phyloP scores from a whole-genome alignment of 108 stramenopile species.

The Cylindrotheca closterium region DNA sequence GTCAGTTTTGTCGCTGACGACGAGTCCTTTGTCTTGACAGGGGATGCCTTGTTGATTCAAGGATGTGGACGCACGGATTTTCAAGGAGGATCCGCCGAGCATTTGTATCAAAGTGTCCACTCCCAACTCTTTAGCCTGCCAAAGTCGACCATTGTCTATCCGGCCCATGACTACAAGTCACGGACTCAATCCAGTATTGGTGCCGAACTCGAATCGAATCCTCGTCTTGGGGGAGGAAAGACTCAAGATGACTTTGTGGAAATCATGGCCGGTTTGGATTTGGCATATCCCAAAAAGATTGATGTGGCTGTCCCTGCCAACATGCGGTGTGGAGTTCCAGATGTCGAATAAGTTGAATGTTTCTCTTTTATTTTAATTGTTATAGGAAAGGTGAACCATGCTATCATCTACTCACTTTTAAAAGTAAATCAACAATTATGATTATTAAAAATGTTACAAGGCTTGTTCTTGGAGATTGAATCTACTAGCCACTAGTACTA shows the following conservation, averaged over 20 bases:
- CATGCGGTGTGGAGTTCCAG: slow-evolving; percentile 78
- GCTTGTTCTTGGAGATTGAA: too few relatives aligned
- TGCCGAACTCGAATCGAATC: slow-evolving; percentile 71
- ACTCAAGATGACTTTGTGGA: slow-evolving; percentile 79
- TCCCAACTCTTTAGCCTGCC: slow-evolving; percentile 77
- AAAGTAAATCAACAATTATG: too few relatives aligned
- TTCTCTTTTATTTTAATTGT: too few relatives aligned
- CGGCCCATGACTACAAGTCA: slow-evolving; percentile 89
- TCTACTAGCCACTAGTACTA: too few relatives aligned
- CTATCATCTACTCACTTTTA: too few relatives aligned
- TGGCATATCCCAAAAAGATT: slow-evolving; percentile 80
- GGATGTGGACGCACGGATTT: slow-evolving; percentile 91
- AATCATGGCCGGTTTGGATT: slow-evolving; percentile 83
- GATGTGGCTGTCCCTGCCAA: slow-evolving; percentile 86
- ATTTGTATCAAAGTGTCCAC: slow-evolving; percentile 67
- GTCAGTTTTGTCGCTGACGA: slow-evolving; percentile 79
- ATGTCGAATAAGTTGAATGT: slow-evolving; percentile 9
- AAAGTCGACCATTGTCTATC: slow-evolving; percentile 71
- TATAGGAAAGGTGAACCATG: too few relatives aligned
- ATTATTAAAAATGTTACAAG: too few relatives aligned
- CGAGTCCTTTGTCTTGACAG: slow-evolving; percentile 83
- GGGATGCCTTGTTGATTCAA: slow-evolving; percentile 80
- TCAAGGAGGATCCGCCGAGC: slow-evolving; percentile 69
- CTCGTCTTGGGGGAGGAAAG: slow-evolving; percentile 60
- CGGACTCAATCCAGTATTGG: slow-evolving; percentile 62